Evolutionary conservation across 768 basidiomycete species (phyloP), one percentile per base, ranked within the genome.

Genomic region (Trametes gibbosa): DNA sequence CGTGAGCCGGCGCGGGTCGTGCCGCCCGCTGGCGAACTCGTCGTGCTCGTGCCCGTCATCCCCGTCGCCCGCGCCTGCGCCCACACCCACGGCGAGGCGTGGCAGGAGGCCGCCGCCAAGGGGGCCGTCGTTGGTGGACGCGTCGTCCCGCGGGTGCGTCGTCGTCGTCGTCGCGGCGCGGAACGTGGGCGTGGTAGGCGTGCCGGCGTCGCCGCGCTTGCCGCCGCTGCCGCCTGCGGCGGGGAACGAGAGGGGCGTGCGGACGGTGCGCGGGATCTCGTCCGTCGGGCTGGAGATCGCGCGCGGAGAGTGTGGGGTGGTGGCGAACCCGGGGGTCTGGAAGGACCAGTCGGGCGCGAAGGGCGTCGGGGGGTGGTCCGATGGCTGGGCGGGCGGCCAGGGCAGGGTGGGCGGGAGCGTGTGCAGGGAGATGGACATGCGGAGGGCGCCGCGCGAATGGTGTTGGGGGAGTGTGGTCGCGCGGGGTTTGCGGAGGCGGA

Each of bases 401-500:
- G 55, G 43, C 3, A 34, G 13, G 56, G 42, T 32, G 41, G 63
- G 46, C 34, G 62, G 53, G 53, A 68, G 40, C 50, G 55, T n/a
- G 63, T 61, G 17, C 52, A 60, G n/a, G 43, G 62, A 37, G 46
- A 67, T 34, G 27, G 53, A 45, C 53, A 63, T 21, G 55, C 55
- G 50, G 53, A 55, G 41, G 7, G 34, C 42, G 25, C 52, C 35
- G 14, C 39, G 35, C 40, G 48, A 47, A 16, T 29, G 40, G 35
- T 62, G 56, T 17, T 50, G 23, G 35, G 58, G 53, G 40, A 63
- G 59, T 7, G 24, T 24, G 4, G 34, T 19, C 16, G 46, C 17
- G n/a, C 50, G 56, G 7, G 46, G 51, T 13, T 58, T 63, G n/a
- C 58, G 67, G 29, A 76, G 66, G 66, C 85, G 84, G 42, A 80